phyloP scores from a whole-genome alignment of 495 filamentous ascomycete species.

The Neurospora discreta region DNA sequence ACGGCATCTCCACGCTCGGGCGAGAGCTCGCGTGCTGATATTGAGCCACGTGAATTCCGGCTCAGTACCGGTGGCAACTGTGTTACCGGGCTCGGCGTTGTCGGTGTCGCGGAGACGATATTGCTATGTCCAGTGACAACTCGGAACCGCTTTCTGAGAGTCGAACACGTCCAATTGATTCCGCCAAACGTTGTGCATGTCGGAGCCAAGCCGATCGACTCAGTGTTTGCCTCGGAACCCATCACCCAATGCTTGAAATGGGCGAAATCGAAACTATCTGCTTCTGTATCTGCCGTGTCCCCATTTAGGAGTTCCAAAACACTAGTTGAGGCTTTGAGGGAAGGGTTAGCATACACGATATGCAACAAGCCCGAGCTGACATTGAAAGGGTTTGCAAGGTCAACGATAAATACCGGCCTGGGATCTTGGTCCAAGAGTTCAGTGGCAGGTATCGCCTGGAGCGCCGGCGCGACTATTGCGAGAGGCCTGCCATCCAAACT shows the following conservation, averaged over 20 bases:
- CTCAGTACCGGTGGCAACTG: constrained; percentile 16
- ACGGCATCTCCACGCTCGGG: constrained; percentile 19
- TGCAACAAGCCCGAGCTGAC: constrained; percentile 39
- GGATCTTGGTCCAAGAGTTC: constrained; percentile 60
- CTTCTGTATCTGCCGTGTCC: constrained; percentile 24
- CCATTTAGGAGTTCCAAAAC: constrained; percentile 41
- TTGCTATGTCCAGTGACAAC: constrained; percentile 42
- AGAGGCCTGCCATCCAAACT: constrained; percentile 33
- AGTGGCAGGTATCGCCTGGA: constrained; percentile 46
- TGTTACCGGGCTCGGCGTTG: constrained; percentile 24
- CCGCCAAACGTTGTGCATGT: constrained; percentile 44
- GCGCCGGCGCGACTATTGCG: constrained; percentile 31
- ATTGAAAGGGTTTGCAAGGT: constrained; percentile 44
- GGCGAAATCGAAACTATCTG: constrained; percentile 28
- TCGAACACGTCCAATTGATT: constrained; percentile 52
- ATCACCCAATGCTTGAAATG: constrained; percentile 56
- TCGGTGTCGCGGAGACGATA: constrained; percentile 14
- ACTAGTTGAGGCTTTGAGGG: constrained; percentile 36
- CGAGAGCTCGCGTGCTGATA: constrained; percentile 14
- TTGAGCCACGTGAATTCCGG: constrained; percentile 13
- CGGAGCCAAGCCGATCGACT: constrained; percentile 33
- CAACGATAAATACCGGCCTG: constrained; percentile 56
- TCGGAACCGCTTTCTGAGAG: constrained; percentile 49
- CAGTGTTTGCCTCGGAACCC: constrained; percentile 34
- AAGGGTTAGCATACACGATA: constrained; percentile 48